Evolutionary conservation across 106 monocot species (phyloP), one percentile per base, ranked within the genome.

Genomic region (Phalaenopsis aphrodite): DNA sequence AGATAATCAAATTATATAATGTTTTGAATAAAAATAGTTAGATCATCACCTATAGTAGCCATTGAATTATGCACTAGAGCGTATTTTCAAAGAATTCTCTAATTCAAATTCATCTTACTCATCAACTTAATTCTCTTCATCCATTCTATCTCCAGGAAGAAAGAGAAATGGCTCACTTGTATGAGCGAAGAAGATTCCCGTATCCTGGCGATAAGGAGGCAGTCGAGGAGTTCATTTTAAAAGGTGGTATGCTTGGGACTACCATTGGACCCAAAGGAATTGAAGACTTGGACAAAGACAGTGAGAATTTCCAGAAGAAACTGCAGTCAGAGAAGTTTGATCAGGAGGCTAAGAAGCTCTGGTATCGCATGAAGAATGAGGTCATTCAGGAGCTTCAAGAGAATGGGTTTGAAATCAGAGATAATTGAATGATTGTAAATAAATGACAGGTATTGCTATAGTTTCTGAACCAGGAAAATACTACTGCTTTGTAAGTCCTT

Each of bases 331-430:
- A 93, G 85, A 99, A 95, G 80, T 88, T 95, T 61, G 99, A 99
- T 21, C 99, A 99, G 80, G 99, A 99, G 79, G 89, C 99, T 43
- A 88, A 91, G 79, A 99, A 99, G 80, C 87, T 99, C 1, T 99
- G 95, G 99, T 76, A 91, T 76, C 89, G 99, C 55, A 99, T 99
- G 99, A 88, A 91, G 81, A 99, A 93, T 58, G 99, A 99, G 81
- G 95, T 99, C 83, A 84, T 99, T 78, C 82, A 84, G 67, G 99
- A 99, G 72, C 91, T 99, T 30, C 95, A 90, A 74, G 99, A 95
- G 80, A 99, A 95, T 75, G 93, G 99, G 9, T 99, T 93, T 56
- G 95, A 93, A 78, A 77, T 93, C n/a, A 43, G 89, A 91, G 55
- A 90, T 80, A 87, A 84, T 4, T 46, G 55, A 68, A 1, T 19